Conservation (phyloP, 2,329 filamentous ascomycete genomes). For the Teratosphaeria epicoccoides region DNA sequence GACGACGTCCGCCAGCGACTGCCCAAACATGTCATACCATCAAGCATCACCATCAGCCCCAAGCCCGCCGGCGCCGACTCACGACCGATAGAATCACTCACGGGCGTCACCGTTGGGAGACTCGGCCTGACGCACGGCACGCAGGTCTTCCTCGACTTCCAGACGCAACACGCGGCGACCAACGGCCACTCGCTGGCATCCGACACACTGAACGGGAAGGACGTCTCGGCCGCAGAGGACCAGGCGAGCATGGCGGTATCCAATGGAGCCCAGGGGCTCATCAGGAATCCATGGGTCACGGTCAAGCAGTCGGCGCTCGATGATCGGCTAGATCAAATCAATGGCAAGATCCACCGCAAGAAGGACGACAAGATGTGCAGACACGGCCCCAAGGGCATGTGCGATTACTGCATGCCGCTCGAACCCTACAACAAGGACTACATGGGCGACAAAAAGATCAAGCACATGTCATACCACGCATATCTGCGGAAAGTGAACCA, state of each 20-base stretch:
- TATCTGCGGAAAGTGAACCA: slow-evolving; percentile 92
- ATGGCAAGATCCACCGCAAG: slow-evolving; percentile 76
- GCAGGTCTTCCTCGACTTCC: slow-evolving; percentile 77
- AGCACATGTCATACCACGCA: slow-evolving; percentile 92
- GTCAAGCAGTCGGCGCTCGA: slow-evolving; percentile 82
- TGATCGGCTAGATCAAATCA: slow-evolving; percentile 70
- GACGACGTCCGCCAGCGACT: slow-evolving; percentile 49
- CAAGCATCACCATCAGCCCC: slow-evolving; percentile 49
- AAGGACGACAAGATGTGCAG: slow-evolving; percentile 80
- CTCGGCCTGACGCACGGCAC: slow-evolving; percentile 66
- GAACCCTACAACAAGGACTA: slow-evolving; percentile 89
- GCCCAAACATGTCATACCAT: slow-evolving; percentile 44
- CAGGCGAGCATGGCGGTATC: slow-evolving; percentile 49
- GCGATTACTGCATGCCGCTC: slow-evolving; percentile 94
- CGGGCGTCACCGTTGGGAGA: slow-evolving; percentile 45
- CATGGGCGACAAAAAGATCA: slow-evolving; percentile 92
- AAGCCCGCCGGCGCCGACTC: slow-evolving; percentile 50
- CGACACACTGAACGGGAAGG: slow-evolving; percentile 68
- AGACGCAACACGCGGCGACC: slow-evolving; percentile 41
- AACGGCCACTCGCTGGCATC: slow-evolving; percentile 38
- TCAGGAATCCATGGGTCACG: slow-evolving; percentile 87
- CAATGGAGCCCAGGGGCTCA: slow-evolving; percentile 47
- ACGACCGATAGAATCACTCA: slow-evolving; percentile 40
- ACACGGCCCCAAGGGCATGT: slow-evolving; percentile 96
- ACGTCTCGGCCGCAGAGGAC: slow-evolving; percentile 59